Percentiles rank a stretch among this genome's conserved stretches.
These are phyloP conservation scores for Rhizophagus clarus DNA, from an alignment of 192 early-diverging fungal genomes.

Conservation along the genomic window DNA sequence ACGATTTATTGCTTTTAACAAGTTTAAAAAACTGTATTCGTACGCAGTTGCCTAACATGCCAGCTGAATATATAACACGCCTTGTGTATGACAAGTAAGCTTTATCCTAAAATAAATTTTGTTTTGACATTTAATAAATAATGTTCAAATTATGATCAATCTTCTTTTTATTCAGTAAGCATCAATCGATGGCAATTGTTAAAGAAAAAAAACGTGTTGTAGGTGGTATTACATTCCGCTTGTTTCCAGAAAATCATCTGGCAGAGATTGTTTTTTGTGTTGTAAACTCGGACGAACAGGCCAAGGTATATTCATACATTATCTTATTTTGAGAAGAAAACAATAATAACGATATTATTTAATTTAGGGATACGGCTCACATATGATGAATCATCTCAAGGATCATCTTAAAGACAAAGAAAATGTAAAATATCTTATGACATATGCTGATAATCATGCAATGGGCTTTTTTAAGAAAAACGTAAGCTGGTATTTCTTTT, in stretches of 20 bases:
- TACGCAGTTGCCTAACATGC: conserved; percentile 98
- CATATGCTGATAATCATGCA: conserved; percentile 99
- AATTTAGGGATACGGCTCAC: conserved; percentile 86
- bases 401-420: conserved; percentile 83
- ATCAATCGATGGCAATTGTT: conserved; percentile 79
- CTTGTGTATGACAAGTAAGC: conserved; percentile 85
- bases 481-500: conserved; percentile 27
- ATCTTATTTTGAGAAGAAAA: background rate
- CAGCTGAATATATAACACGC: conserved; percentile 95
- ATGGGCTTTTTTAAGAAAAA: conserved; percentile 99
- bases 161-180: conserved; percentile 51
- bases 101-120: background rate
- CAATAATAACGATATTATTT: background rate
- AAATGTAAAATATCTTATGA: conserved; percentile 85
- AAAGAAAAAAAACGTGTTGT: conserved; percentile 67
- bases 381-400: conserved; percentile 95
- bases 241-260: conserved; percentile 88
- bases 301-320: conserved; percentile 49
- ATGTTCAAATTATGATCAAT: background rate
- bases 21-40: conserved; percentile 96
- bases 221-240: conserved; percentile 92
- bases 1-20: conserved; percentile 89
- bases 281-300: conserved; percentile 88
- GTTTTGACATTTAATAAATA: background rate
- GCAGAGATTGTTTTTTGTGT: conserved; percentile 99